phyloP scores from a whole-genome alignment of 768 basidiomycete species.

The Naganishia vaughanmartiniae region DNA sequence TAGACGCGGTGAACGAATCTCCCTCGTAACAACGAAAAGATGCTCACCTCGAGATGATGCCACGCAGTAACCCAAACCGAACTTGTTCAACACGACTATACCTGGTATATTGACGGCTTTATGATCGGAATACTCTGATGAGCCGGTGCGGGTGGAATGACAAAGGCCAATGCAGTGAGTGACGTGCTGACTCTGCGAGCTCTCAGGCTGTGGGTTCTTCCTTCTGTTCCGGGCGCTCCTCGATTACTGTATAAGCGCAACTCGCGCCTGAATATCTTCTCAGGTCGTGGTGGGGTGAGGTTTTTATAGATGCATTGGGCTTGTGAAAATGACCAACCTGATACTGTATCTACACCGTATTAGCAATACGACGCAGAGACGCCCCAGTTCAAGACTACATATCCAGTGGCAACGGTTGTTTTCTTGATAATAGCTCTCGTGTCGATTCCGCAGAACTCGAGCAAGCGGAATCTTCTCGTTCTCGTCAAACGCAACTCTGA shows the following conservation, averaged over 20 bases:
- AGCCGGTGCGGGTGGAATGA: not conserved
- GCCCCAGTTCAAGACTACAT: no score
- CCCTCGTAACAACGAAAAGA: not conserved
- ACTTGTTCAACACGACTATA: not conserved
- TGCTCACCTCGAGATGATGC: not conserved
- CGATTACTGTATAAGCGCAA: not conserved
- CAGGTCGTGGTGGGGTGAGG: not conserved
- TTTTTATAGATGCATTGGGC: not conserved
- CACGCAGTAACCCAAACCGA: not conserved
- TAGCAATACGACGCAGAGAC: not conserved
- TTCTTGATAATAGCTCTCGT: conserved; percentile 14
- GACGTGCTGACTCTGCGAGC: conserved; percentile 6
- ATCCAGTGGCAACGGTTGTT: not conserved
- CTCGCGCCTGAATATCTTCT: not conserved
- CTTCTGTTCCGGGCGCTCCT: not conserved
- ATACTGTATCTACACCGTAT: not conserved
- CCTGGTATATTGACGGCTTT: not conserved
- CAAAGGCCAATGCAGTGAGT: conserved; percentile 1
- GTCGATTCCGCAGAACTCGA: no score
- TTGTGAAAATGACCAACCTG: no score
- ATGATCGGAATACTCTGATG: no score
- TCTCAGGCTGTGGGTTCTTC: no score
- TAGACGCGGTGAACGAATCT: not conserved
- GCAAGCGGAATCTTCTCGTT: conserved; percentile 16
- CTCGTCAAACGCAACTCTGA: not conserved